Percentiles rank a stretch among this genome's conserved stretches.
phyloP scores from a whole-genome alignment of 805 yeast species.

The Candida adriatica region DNA sequence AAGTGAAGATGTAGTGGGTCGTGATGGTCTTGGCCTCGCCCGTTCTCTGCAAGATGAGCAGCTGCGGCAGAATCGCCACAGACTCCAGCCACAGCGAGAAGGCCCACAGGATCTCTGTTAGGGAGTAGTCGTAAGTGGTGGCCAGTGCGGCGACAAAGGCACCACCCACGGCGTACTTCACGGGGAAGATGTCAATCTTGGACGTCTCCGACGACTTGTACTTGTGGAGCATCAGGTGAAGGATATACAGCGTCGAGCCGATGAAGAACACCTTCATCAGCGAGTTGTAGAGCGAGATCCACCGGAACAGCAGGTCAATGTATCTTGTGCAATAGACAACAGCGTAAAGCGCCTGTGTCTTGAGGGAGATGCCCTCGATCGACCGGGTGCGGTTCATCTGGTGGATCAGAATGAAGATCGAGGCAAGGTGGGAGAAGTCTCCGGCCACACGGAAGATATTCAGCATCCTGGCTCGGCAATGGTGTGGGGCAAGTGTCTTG shows the following conservation, averaged over 20 bases:
- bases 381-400: conserved; percentile 60
- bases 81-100: conserved; percentile 91
- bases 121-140: conserved; percentile 58
- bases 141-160: conserved; percentile 51
- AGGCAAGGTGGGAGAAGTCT: conserved; percentile 77
- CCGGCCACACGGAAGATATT: conserved; percentile 46
- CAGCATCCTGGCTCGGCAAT: conserved; percentile 18
- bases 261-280: conserved; percentile 80
- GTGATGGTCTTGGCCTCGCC: conserved; percentile 88
- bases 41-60: conserved; percentile 81
- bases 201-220: conserved; percentile 44
- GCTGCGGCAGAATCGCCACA: conserved; percentile 87
- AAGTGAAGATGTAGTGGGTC: conserved; percentile 86
- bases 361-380: conserved; percentile 78
- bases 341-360: conserved; percentile 78
- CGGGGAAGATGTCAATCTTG: conserved; percentile 69
- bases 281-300: conserved; percentile 65
- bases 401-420: conserved; percentile 68
- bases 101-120: conserved; percentile 72
- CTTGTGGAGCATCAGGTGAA: conserved; percentile 60
- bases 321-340: conserved; percentile 71
- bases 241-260: conserved; percentile 64
- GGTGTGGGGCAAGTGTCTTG: background rate
- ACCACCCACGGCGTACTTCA: conserved; percentile 62
- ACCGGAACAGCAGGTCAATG: conserved; percentile 37